A percentile compares a stretch with the other conserved stretches of the same genome.
Conservation (phyloP, 1,139 yeast species). For the Debaryomyces subglobosus region DNA sequence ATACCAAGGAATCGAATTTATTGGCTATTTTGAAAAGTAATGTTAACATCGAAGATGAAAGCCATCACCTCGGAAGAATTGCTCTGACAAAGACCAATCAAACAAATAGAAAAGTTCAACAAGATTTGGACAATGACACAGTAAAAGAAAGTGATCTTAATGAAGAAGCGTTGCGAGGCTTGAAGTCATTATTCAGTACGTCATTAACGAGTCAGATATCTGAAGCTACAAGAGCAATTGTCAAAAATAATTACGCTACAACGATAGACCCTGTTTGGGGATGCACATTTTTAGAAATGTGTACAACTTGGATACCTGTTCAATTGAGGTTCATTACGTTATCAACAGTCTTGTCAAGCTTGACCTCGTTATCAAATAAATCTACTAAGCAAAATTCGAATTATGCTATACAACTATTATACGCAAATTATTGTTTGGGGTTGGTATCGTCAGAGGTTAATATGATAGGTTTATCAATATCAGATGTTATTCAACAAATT, state of each 20-base stretch:
- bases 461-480: slow-evolving; percentile 87
- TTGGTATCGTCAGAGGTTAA: slow-evolving; percentile 78
- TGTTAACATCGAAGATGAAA: slow-evolving; percentile 30
- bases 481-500: slow-evolving; percentile 73
- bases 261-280: slow-evolving; percentile 49
- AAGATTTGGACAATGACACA: slow-evolving; percentile 35
- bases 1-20: slow-evolving; percentile 21
- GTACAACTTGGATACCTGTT: slow-evolving; percentile 84
- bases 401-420: slow-evolving; percentile 45
- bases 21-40: slow-evolving; percentile 26
- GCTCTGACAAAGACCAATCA: slow-evolving; percentile 28
- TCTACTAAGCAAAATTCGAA: slow-evolving; percentile 26
- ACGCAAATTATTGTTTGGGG: slow-evolving; percentile 61
- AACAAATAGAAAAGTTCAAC: slow-evolving; percentile 24
- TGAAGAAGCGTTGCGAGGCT: slow-evolving; percentile 46
- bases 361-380: slow-evolving; percentile 25
- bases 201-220: slow-evolving; percentile 51
- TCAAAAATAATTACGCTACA: slow-evolving; percentile 34
- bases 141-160: slow-evolving; percentile 30
- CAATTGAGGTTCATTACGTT: slow-evolving; percentile 79
- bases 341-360: slow-evolving; percentile 40
- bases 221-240: slow-evolving; percentile 48
- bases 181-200: slow-evolving; percentile 54
- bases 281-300: slow-evolving; percentile 58
- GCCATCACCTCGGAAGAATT: slow-evolving; percentile 28